Evolutionary conservation across 352 stramenopile genomes (phyloP), one percentile per base, ranked within the genome.

Genomic region (Globisporangium viniferum): DNA sequence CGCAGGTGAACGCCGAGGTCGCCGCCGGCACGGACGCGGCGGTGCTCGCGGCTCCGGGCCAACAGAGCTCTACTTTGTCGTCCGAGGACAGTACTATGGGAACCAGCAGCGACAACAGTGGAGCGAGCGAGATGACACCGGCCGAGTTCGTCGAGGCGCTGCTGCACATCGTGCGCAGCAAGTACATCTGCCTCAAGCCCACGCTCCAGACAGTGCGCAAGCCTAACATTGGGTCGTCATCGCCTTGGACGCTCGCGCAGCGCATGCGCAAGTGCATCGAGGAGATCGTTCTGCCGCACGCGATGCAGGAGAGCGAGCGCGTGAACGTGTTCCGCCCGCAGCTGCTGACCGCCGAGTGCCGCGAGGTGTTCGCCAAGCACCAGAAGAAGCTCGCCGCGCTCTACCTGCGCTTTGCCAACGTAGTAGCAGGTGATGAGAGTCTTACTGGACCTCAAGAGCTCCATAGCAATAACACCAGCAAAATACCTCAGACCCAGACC

Each of bases 111-210:
- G 63, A 71, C 31, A 41, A 41, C 20, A 74, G 71, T 29, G 24
- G 24, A 24, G 51, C 74, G 15, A 74, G 65, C 57, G 82, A 91
- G 58, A 89, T 91, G 82, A 88, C 80, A 3, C 77, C 80, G 0
- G 79, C 73, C 10, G 82, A 92, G 63, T 92, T 92, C 54, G 76
- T 92, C 15, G 81, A 92, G 55, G 79, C 79, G 14, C 71, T 92
- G 14, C 71, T 90, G 15, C 73, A 87, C 55, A 81, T 92, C 15
- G 73, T 74, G 29, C 62, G 63, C 14, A 90, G 80, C 64, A 76
- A 75, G 60, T 73, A 72, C 55, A 57, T 87, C 4, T 69, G 67
- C 29, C 64, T 81, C 61, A 62, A 66, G 33, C 46, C 41, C 53
- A 24, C 24, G 24, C 24, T 10, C 9, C 56, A 12, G 15, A 4